Percentiles rank a stretch among this genome's conserved stretches.
Conservation (phyloP, 2,329 filamentous ascomycete species). For the Colletotrichum cuscutae region DNA sequence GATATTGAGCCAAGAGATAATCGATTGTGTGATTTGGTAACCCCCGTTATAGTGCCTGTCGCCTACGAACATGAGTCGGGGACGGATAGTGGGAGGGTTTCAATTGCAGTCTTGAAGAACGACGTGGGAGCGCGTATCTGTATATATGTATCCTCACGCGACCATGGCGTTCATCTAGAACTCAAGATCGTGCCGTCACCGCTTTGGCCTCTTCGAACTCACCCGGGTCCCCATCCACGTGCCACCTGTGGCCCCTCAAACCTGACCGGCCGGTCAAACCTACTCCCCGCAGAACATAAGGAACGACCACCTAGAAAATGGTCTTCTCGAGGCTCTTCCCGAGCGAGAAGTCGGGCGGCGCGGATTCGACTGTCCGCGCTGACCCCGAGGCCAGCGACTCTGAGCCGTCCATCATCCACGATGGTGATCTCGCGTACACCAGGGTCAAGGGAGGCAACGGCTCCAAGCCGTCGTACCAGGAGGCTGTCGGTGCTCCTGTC, state of each 20-base stretch:
- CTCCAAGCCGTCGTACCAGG: slow-evolving; percentile 64
- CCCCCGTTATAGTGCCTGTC: slow-evolving; percentile 8
- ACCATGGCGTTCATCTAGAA: background rate
- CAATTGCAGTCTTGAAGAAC: no score
- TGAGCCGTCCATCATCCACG: slow-evolving; percentile 42
- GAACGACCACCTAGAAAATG: background rate
- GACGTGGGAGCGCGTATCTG: background rate
- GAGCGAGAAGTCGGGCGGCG: slow-evolving; percentile 15
- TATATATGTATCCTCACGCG: background rate
- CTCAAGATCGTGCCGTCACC: background rate
- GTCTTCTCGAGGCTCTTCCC: slow-evolving; percentile 27
- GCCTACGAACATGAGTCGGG: slow-evolving; percentile 13
- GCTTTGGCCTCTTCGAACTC: background rate
- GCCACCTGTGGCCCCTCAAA: background rate
- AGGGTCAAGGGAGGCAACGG: slow-evolving; percentile 59
- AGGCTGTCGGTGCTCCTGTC: slow-evolving; percentile 70
- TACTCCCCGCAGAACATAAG: background rate
- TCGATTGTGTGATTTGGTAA: slow-evolving; percentile 25
- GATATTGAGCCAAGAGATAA: slow-evolving; percentile 18
- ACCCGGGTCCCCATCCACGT: background rate
- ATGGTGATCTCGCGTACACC: slow-evolving; percentile 55
- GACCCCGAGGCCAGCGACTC: slow-evolving; percentile 38
- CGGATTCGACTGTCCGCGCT: background rate
- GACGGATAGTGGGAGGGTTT: no score
- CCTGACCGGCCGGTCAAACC: no score